A percentile compares a stretch with the other conserved stretches of the same genome.
Conservation (phyloP, 257 asterid species). For the Capsicum rhomboideum region DNA sequence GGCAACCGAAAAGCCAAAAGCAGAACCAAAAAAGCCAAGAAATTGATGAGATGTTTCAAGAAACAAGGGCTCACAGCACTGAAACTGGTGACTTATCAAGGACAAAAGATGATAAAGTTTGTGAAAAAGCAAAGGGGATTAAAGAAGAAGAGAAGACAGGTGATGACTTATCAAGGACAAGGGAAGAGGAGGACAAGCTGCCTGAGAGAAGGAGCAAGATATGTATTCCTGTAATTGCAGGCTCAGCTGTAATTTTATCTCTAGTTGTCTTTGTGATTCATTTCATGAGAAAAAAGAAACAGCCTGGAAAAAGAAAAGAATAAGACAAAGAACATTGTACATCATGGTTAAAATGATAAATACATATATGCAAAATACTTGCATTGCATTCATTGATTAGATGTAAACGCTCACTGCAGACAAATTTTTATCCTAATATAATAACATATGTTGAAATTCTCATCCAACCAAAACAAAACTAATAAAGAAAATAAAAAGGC, state of each 20-base stretch:
- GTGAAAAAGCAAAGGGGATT: conserved; percentile 7
- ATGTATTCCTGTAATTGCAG: conserved; percentile 63
- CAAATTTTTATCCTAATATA: no score
- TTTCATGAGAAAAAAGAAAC: conserved; percentile 35
- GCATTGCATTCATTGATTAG: no score
- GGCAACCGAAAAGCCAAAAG: not conserved
- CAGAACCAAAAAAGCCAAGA: not conserved
- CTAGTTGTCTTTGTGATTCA: conserved; percentile 57
- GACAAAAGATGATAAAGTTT: not conserved
- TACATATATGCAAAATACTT: no score
- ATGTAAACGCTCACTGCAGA: no score
- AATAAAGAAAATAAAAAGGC: no score
- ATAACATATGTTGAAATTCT: no score
- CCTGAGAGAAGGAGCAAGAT: conserved; percentile 23
- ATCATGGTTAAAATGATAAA: no score
- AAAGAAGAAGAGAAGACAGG: not conserved
- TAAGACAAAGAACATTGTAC: not conserved
- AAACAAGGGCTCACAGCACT: not conserved
- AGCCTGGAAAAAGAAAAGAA: conserved; percentile 1
- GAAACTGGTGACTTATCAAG: not conserved
- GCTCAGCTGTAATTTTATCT: conserved; percentile 66
- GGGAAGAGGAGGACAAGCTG: not conserved
- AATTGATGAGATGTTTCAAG: not conserved
- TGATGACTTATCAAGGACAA: not conserved
- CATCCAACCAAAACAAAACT: no score